These are phyloP conservation scores for Dryadomyces sulphureus DNA, from an alignment of 2,329 filamentous ascomycete species.

Conservation along the genomic window DNA sequence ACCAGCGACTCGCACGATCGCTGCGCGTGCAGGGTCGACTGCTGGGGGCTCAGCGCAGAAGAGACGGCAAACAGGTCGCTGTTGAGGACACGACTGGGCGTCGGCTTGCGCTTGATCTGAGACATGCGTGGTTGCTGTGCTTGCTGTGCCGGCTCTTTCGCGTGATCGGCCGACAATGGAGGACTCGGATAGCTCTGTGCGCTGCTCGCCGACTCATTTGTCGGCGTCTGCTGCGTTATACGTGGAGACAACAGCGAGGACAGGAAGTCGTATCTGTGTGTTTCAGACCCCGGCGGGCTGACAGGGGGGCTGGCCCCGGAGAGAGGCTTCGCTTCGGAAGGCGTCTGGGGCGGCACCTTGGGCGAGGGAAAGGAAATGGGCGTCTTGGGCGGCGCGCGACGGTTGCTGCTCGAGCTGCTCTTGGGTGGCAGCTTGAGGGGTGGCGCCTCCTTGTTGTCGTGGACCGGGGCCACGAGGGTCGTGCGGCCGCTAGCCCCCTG, in stretches of 20 bases:
- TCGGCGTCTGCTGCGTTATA: background rate
- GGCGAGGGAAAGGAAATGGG: too few species aligned
- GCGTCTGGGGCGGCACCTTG: too few species aligned
- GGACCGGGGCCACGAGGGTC: constrained; percentile 47
- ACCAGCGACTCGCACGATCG: too few species aligned
- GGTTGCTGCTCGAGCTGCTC: constrained; percentile 27
- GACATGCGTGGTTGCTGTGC: background rate
- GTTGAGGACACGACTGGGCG: constrained; percentile 6
- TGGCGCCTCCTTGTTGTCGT: constrained; percentile 40
- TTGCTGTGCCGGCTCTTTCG: background rate
- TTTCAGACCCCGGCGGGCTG: constrained; percentile 17
- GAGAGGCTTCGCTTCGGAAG: too few species aligned
- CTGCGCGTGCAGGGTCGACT: too few species aligned
- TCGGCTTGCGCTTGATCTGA: constrained; percentile 7
- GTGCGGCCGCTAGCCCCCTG: constrained; percentile 57
- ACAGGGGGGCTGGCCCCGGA: constrained; percentile 18
- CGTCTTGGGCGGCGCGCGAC: constrained; percentile 12
- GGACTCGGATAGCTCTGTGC: constrained; percentile 22
- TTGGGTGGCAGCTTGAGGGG: constrained; percentile 42
- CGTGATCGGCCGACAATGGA: constrained; percentile 19
- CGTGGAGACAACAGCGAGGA: constrained; percentile 11
- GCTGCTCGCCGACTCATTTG: constrained; percentile 6
- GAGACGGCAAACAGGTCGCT: too few species aligned
- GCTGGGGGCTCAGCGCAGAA: too few species aligned
- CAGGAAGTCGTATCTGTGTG: constrained; percentile 4